Base-by-base conservation (phyloP, 2,329 filamentous ascomycete species). In the Aspergillus tanneri region DNA sequence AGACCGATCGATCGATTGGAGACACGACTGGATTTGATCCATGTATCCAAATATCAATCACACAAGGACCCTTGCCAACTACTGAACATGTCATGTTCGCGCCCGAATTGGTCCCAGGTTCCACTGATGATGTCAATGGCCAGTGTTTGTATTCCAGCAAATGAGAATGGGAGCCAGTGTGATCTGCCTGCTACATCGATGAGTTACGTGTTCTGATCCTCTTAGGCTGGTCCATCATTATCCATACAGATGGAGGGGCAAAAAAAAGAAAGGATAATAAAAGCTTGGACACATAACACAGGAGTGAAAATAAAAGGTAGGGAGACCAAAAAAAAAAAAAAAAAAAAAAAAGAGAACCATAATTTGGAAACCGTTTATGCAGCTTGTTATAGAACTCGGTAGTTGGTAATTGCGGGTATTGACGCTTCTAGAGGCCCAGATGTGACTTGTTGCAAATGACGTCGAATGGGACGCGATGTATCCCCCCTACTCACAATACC, bases 101-200 rank as follows among this genome's bases (percentile, higher is more conserved):
- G 53, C 48, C 49, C 14, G 10, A 16, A 25, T 12, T 42, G 14
- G 18, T 34, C 18, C 18, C 19, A 14, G 19, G 19, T 35, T 30
- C 46, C 48, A 57, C 57, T 56, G 57, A 57, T 57, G 50, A 52
- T 59, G 57, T 57, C 42, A 37, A 60, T 59, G 57, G 57, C 57
- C 50, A 56, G 57, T 56, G 54, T 55, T 37, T 55, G 43, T 50
- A 43, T 47, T 40, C 37, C 40, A 44, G 19, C 45, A 42, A 53
- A 54, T 50, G 32, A 44, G 46, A 43, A 19, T 27, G 27, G 22
- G 38, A 16, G 28, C 30, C 24, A 36, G 48, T 47, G 46, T 47
- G 46, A 49, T 44, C 46, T 35, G 38, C 45, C 34, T 38, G 49
- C 45, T 47, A 38, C 22, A 24, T 24, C 14, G 36, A 19, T 24